A percentile compares a stretch with the other conserved stretches of the same genome.
phyloP scores from a whole-genome alignment of 2,329 filamentous ascomycete species.

The Sporothrix variecibatus region DNA sequence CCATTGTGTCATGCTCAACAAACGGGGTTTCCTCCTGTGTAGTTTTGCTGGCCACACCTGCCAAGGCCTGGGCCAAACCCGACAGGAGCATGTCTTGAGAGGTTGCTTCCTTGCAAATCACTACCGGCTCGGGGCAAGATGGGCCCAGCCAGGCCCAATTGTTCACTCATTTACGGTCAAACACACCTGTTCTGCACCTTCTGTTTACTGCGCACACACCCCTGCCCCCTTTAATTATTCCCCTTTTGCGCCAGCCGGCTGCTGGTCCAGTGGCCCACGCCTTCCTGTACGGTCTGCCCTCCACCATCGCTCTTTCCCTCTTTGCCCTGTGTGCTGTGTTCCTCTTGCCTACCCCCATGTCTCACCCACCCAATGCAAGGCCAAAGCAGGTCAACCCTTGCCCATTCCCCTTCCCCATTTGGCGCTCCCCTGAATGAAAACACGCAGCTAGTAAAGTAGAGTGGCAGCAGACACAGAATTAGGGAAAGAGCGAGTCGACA shows the following conservation, averaged over 20 bases:
- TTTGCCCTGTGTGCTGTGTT: not conserved
- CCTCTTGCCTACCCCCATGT: slow-evolving; percentile 3
- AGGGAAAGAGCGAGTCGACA: slow-evolving; percentile 23
- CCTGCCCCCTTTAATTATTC: slow-evolving; percentile 25
- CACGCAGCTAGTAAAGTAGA: slow-evolving; percentile 22
- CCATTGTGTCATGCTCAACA: not conserved
- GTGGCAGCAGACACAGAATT: not conserved
- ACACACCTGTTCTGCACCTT: not conserved
- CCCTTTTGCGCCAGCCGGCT: not conserved
- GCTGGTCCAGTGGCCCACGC: not conserved
- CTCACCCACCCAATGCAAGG: slow-evolving; percentile 3
- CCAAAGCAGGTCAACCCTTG: slow-evolving; percentile 20
- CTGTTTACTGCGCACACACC: slow-evolving; percentile 29
- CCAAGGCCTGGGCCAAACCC: slow-evolving; percentile 4
- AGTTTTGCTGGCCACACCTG: not conserved
- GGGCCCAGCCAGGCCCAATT: slow-evolving; percentile 8
- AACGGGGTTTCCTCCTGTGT: not conserved
- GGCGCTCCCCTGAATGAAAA: slow-evolving; percentile 25
- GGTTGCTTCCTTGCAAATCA: slow-evolving; percentile 21
- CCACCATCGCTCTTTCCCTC: slow-evolving; percentile 23
- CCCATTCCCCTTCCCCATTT: slow-evolving; percentile 24
- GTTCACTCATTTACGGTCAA: slow-evolving; percentile 7
- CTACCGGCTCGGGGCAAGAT: slow-evolving; percentile 13
- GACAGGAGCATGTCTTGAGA: not conserved
- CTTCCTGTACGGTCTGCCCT: not conserved